phyloP scores from a whole-genome alignment of 495 filamentous ascomycete genomes.

The Bombardia bombarda region DNA sequence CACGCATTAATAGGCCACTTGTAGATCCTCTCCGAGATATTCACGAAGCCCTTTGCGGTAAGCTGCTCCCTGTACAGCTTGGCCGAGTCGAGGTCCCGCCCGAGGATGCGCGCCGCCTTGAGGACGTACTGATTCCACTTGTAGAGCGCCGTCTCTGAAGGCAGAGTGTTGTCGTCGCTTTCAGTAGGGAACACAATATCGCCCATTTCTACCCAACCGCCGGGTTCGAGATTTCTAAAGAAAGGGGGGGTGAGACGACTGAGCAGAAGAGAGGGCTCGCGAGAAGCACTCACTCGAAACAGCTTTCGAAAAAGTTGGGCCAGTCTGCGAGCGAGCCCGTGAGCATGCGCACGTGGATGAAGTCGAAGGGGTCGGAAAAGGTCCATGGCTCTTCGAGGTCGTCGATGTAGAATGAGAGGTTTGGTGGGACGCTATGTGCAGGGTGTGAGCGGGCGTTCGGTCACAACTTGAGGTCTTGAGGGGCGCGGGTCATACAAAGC shows the following conservation, averaged over 20 bases:
- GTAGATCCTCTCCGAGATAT: conserved; percentile 33
- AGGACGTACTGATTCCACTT: conserved; percentile 23
- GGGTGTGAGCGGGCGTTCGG: no score
- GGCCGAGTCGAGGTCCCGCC: conserved; percentile 17
- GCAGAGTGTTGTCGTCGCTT: conserved; percentile 44
- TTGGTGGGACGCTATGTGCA: conserved; percentile 21
- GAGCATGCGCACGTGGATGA: conserved; percentile 37
- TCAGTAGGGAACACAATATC: conserved; percentile 28
- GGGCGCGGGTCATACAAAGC: conserved; percentile 21
- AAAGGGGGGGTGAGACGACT: neutral
- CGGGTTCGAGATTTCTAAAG: conserved; percentile 13
- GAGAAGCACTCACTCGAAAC: neutral
- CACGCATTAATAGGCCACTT: conserved; percentile 41
- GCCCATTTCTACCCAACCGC: conserved; percentile 17
- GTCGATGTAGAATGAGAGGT: conserved; percentile 32
- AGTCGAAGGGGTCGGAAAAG: conserved; percentile 37
- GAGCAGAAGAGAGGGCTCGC: neutral
- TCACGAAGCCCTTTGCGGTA: conserved; percentile 44
- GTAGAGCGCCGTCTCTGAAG: conserved; percentile 12
- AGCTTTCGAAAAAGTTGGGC: conserved; percentile 22
- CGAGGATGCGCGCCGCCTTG: conserved; percentile 15
- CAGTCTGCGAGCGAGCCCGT: conserved; percentile 33
- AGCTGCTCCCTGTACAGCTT: conserved; percentile 28
- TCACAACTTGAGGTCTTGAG: neutral
- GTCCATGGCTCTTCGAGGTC: conserved; percentile 36